Conservation (phyloP, 2,329 filamentous ascomycete species). For the Exutisphaerella laricina region DNA sequence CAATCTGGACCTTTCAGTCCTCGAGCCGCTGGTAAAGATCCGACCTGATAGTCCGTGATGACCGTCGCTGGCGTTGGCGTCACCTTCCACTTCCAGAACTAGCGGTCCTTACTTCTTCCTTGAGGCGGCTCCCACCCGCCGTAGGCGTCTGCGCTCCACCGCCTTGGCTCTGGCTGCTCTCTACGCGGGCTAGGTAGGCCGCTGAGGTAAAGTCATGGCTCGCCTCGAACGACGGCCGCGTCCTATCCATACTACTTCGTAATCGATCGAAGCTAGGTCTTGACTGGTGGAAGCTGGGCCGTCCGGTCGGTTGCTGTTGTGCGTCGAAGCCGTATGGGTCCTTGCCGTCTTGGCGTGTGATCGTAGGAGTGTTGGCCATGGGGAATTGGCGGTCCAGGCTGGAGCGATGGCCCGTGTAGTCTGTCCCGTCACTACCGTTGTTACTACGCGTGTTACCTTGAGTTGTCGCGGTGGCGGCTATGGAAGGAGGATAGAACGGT, state of each 20-base stretch:
- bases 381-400: conserved; percentile 38
- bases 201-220: conserved; percentile 90
- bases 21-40: conserved; percentile 8
- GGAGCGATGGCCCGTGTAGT: conserved; percentile 59
- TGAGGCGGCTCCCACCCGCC: conserved; percentile 7
- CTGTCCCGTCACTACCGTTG: conserved; percentile 90
- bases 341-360: conserved; percentile 17
- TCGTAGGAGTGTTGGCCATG: conserved; percentile 21
- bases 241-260: conserved; percentile 78
- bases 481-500: conserved; percentile 89
- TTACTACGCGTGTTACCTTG: conserved; percentile 79
- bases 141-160: not conserved
- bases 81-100: conserved; percentile 9
- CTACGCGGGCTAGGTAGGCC: conserved; percentile 74
- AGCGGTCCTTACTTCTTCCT: conserved; percentile 15
- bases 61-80: conserved; percentile 10
- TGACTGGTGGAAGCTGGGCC: conserved; percentile 61
- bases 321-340: conserved; percentile 5
- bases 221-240: conserved; percentile 76
- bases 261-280: conserved; percentile 85
- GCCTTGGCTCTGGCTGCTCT: conserved; percentile 39
- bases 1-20: not conserved
- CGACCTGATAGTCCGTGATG: no score
- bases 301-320: conserved; percentile 36
- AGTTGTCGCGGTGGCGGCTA: conserved; percentile 68